Evolutionary conservation across 345 rosid species (phyloP).

Genomic region (Rhodomyrtus tomentosa): DNA sequence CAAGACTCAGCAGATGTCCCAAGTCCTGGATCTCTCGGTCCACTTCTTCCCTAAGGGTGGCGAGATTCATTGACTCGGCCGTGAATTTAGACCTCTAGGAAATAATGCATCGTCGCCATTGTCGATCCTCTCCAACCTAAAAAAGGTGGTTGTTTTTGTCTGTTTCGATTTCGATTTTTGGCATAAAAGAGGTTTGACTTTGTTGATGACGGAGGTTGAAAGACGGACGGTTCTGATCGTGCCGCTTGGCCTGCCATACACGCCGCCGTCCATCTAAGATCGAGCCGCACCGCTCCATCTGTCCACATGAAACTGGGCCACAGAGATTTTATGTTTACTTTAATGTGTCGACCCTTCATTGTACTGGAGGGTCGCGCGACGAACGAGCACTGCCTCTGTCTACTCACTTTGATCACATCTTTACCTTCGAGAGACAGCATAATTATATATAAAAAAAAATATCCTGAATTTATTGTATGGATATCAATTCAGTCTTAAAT

Average conservation of each 20-base stretch:
- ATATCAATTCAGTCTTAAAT: no score
- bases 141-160: background rate
- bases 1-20: background rate
- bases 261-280: background rate
- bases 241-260: background rate
- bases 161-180: background rate
- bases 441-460: no score
- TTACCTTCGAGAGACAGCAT: no score
- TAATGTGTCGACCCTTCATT: background rate
- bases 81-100: background rate
- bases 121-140: background rate
- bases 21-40: background rate
- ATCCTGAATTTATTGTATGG: no score
- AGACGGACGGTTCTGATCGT: background rate
- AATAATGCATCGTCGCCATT: background rate
- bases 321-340: background rate
- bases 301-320: background rate
- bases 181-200: background rate
- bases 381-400: background rate
- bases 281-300: background rate
- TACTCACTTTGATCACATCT: background rate
- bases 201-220: background rate
- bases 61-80: background rate
- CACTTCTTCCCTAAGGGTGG: background rate
- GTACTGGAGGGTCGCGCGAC: background rate